Base-by-base conservation (phyloP, 2,329 filamentous ascomycete genomes). In the Sclerotinia glacialis region DNA sequence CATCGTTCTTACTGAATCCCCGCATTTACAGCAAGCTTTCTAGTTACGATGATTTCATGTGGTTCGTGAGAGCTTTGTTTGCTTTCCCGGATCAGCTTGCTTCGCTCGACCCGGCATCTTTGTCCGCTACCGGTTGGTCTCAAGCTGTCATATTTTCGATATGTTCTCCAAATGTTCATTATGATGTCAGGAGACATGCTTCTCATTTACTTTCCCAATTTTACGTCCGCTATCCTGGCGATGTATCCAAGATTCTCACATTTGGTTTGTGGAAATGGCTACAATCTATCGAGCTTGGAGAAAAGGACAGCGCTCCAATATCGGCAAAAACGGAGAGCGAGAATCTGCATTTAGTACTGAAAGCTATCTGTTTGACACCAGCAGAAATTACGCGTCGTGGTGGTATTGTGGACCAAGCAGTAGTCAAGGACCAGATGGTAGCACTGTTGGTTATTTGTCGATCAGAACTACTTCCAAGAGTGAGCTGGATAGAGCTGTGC, bases 401-500 rank as follows among this genome's bases (percentile, higher is more conserved):
- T 12, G 74, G 77, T 42, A 76, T 77, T 23, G 75, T 84, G n/a
- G 77, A 83, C 47, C 76, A 80, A 65, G 78, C 83, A 28, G 73
- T 80, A 18, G 76, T 93, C 11, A 86, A 91, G 71, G 78, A 80
- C 31, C 92, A 97, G 76, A 87, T 96, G 72, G 86, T 93, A 70
- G 85, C 86, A 7, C 79, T 97, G 5, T 80, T 97, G 23, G 87
- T 97, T 23, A 81, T 99, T 34, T 89, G 90, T 66, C 89, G 92
- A 31, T 83, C 87, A 26, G 88, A 93, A 68, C 80, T 99, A 46
- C 85, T 98, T 67, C 89, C 92, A 0, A 85, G 86, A 67, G 83
- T 88, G 26, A 91, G 86, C 69, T 99, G 96, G 96, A 98, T 99
- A 74, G 89, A 95, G 52, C 80, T 93, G 3, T 96, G 92, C 74